Percentiles rank a stretch among this genome's conserved stretches.
Evolutionary conservation across 2,329 filamentous ascomycete genomes (phyloP).

Genomic region (Penicillium concentricum): DNA sequence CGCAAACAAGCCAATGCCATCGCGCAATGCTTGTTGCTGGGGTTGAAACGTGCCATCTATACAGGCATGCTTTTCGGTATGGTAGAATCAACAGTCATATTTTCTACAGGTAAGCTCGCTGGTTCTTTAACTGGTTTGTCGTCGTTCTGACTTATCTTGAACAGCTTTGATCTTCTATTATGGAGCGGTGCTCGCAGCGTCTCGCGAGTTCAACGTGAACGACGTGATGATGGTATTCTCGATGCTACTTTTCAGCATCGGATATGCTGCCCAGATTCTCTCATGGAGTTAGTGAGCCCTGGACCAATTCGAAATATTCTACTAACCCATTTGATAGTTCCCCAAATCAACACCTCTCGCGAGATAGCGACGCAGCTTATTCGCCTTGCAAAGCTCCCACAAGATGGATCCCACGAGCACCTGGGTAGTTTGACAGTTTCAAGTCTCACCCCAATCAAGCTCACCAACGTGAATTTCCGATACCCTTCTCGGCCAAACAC

Average conservation of each 20-base stretch:
- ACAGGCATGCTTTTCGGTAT: slow-evolving; percentile 73
- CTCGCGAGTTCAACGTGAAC: slow-evolving; percentile 50
- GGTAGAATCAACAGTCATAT: slow-evolving; percentile 70
- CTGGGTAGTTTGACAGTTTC: slow-evolving; percentile 47
- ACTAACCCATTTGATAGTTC: slow-evolving; percentile 49
- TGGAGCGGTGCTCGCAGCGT: slow-evolving; percentile 63
- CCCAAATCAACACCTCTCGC: slow-evolving; percentile 73
- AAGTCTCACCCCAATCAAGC: slow-evolving; percentile 53
- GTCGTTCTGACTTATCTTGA: slow-evolving; percentile 9
- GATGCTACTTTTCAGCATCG: slow-evolving; percentile 78
- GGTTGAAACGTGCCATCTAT: slow-evolving; percentile 64
- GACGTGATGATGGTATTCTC: slow-evolving; percentile 73
- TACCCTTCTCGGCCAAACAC: slow-evolving; percentile 62
- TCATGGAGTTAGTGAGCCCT: slow-evolving; percentile 51
- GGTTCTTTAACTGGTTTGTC: no score
- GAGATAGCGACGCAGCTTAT: slow-evolving; percentile 73
- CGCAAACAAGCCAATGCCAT: slow-evolving; percentile 59
- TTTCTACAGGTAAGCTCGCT: slow-evolving; percentile 55
- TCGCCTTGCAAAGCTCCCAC: slow-evolving; percentile 62
- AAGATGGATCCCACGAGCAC: slow-evolving; percentile 57
- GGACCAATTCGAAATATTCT: not conserved
- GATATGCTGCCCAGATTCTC: slow-evolving; percentile 66
- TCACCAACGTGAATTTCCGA: slow-evolving; percentile 65
- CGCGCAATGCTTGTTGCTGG: slow-evolving; percentile 56
- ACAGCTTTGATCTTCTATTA: slow-evolving; percentile 79